These are phyloP conservation scores for Xerocomellus dryophilus DNA, from an alignment of 768 basidiomycete genomes.

Conservation along the genomic window DNA sequence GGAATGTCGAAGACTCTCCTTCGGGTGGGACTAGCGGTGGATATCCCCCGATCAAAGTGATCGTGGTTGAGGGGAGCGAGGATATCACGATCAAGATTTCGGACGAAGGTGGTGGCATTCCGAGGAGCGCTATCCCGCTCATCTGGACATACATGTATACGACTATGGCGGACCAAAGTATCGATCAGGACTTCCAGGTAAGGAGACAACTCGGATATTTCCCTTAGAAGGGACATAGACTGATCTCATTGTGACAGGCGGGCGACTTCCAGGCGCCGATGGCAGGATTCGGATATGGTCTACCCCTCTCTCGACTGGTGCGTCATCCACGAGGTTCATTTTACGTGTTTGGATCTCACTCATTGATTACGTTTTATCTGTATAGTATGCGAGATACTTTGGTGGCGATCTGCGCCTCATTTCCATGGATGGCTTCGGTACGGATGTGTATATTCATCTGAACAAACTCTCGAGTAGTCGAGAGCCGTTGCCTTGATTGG, in stretches of 20 bases:
- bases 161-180: conserved; percentile 68
- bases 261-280: conserved; percentile 96
- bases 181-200: conserved; percentile 67
- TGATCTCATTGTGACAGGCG: conserved; percentile 36
- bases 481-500: conserved; percentile 58
- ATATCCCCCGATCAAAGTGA: conserved; percentile 32
- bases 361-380: neutral
- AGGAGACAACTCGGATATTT: neutral
- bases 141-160: conserved; percentile 99
- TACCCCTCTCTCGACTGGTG: conserved; percentile 87
- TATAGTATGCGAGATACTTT: conserved; percentile 88
- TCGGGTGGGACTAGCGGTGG: neutral
- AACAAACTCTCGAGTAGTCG: conserved; percentile 82
- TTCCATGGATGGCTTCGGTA: conserved; percentile 95
- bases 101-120: conserved; percentile 93
- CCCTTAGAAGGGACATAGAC: neutral
- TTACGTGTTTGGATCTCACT: neutral
- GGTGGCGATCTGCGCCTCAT: conserved; percentile 89
- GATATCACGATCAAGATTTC: conserved; percentile 99
- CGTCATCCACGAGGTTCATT: conserved; percentile 24
- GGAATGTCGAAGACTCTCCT: neutral
- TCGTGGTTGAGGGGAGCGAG: conserved; percentile 96
- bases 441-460: conserved; percentile 88
- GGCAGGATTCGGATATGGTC: conserved; percentile 94
- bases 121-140: conserved; percentile 78